phyloP scores from a whole-genome alignment of 331 rosid species.

The Stylosanthes scabra region DNA sequence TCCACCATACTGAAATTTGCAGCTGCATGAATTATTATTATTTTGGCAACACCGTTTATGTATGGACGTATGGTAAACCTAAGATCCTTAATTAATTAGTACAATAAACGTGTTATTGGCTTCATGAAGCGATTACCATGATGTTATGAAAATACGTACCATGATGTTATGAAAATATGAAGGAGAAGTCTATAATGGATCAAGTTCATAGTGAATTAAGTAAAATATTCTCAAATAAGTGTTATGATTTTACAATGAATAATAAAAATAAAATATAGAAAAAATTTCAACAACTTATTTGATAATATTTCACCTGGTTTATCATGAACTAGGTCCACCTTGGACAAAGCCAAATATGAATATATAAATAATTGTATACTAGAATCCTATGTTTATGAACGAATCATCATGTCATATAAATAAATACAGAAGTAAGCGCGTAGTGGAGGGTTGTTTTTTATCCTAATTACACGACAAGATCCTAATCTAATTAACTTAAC shows the following conservation, averaged over 20 bases:
- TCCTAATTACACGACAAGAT: conserved; percentile 41
- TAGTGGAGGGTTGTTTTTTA: conserved; percentile 35
- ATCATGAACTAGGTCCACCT: no score
- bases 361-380: conserved; percentile 3
- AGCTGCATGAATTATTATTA: neutral
- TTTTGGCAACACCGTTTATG: conserved; percentile 18
- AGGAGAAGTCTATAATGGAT: no score
- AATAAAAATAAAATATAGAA: no score
- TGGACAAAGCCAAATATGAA: no score
- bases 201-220: no score
- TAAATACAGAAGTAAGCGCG: conserved; percentile 3
- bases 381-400: conserved; percentile 44
- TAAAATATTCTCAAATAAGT: no score
- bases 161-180: no score
- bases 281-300: no score
- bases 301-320: no score
- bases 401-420: conserved; percentile 3
- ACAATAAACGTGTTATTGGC: neutral
- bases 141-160: no score
- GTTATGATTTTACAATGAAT: no score
- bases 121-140: neutral
- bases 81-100: no score
- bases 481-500: conserved; percentile 18
- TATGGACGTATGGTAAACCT: neutral
- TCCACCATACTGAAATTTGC: conserved; percentile 28